Evolutionary conservation across 441 rosid species (phyloP).

Genomic region (Gossypium gossypioides): DNA sequence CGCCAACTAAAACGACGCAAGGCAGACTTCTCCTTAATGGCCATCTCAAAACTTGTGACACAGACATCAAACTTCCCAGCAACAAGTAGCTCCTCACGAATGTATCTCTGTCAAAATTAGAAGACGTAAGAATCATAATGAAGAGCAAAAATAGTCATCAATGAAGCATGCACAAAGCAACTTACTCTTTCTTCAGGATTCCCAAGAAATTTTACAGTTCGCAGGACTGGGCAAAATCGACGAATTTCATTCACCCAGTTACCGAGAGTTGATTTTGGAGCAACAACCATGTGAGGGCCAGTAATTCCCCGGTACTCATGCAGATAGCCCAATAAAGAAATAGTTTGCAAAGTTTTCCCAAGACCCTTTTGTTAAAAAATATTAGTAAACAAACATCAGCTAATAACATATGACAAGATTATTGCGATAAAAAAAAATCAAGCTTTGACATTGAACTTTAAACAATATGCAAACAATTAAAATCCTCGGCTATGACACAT

Average conservation of each 20-base stretch:
- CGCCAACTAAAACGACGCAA: constrained; percentile 98
- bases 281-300: constrained; percentile 99
- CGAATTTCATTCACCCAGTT: constrained; percentile 99
- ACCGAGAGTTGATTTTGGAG: constrained; percentile 99
- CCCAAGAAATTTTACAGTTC: constrained; percentile 92
- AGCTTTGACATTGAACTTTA: background rate
- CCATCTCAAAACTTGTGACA: constrained; percentile 99
- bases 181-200: constrained; percentile 98
- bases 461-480: background rate
- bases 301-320: constrained; percentile 88
- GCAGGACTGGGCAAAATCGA: constrained; percentile 86
- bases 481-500: constrained; percentile 8
- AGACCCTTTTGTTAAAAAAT: constrained; percentile 58
- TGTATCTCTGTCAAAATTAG: constrained; percentile 55
- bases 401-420: background rate
- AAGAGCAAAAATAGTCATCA: background rate
- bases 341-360: constrained; percentile 96
- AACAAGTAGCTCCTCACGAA: constrained; percentile 79
- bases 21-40: constrained; percentile 86
- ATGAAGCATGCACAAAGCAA: constrained; percentile 7
- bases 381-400: background rate
- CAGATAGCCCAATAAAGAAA: constrained; percentile 90
- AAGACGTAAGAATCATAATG: constrained; percentile 10
- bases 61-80: constrained; percentile 99
- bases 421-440: background rate